Conservation (phyloP, 192 early-diverging fungal species). For the Coemansia javaensis region DNA sequence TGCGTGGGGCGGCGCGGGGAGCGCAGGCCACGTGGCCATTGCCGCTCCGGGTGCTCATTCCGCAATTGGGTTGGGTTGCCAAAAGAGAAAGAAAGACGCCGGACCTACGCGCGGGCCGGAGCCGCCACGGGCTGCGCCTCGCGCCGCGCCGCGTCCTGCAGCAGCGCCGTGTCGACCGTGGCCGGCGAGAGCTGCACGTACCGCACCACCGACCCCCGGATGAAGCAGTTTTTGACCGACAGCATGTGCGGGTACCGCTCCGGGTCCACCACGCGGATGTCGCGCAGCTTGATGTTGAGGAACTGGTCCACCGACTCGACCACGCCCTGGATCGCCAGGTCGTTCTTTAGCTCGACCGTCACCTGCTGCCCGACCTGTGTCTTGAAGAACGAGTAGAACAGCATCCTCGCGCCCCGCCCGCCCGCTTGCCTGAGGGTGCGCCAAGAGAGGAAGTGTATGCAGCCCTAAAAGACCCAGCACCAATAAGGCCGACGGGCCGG, state of each 20-base stretch:
- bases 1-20: no score
- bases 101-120: constrained; percentile 11
- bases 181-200: constrained; percentile 87
- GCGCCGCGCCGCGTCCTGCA: constrained; percentile 94
- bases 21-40: no score
- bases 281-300: constrained; percentile 97
- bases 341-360: constrained; percentile 98
- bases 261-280: constrained; percentile 79
- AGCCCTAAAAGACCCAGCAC: no score
- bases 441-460: no score
- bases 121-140: constrained; percentile 64
- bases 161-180: constrained; percentile 87
- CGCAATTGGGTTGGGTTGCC: no score
- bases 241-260: constrained; percentile 96
- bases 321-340: constrained; percentile 85
- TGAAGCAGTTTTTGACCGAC: constrained; percentile 98
- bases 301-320: constrained; percentile 99
- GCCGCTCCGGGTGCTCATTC: no score
- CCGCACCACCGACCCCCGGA: constrained; percentile 96
- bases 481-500: no score
- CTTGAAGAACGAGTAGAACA: constrained; percentile 99
- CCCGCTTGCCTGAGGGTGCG: background rate
- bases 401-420: constrained; percentile 42
- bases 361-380: constrained; percentile 93
- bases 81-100: background rate